Evolutionary conservation across 495 filamentous ascomycete species (phyloP).

Genomic region (Podospora pseudoanserina): DNA sequence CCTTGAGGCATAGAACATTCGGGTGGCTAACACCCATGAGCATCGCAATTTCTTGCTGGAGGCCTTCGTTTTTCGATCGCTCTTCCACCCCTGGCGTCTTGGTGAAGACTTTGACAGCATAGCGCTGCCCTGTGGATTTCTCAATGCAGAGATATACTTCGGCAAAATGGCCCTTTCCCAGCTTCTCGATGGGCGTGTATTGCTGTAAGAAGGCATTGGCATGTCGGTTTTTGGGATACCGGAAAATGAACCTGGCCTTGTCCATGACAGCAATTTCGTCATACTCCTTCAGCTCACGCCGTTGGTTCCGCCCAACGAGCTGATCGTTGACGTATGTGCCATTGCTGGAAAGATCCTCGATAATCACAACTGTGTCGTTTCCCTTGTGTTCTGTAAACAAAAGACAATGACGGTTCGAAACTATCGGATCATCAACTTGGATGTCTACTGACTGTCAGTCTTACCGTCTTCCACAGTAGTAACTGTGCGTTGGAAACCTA

Average conservation of each 20-base stretch:
- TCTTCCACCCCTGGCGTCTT: slow-evolving; percentile 76
- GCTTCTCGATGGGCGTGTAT: slow-evolving; percentile 76
- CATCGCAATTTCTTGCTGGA: slow-evolving; percentile 94
- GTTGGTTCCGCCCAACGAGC: slow-evolving; percentile 85
- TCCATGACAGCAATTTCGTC: slow-evolving; percentile 87
- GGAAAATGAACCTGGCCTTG: slow-evolving; percentile 81
- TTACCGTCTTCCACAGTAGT: background rate
- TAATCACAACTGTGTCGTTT: slow-evolving; percentile 70
- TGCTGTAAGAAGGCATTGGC: slow-evolving; percentile 79
- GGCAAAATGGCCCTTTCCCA: slow-evolving; percentile 96
- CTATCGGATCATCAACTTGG: slow-evolving; percentile 69
- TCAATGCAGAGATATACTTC: slow-evolving; percentile 90
- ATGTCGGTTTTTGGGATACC: slow-evolving; percentile 73
- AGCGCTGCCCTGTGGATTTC: slow-evolving; percentile 73
- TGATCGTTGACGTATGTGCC: slow-evolving; percentile 95
- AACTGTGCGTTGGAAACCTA: slow-evolving; percentile 44
- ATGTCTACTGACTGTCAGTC: slow-evolving; percentile 57
- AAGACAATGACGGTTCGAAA: slow-evolving; percentile 95
- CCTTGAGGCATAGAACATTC: slow-evolving; percentile 91
- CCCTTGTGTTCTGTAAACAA: slow-evolving; percentile 83
- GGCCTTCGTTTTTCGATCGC: slow-evolving; percentile 71
- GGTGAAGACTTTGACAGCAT: slow-evolving; percentile 92
- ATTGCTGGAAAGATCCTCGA: slow-evolving; percentile 94
- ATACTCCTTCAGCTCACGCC: slow-evolving; percentile 78
- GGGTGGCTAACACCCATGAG: slow-evolving; percentile 95